Conservation (phyloP, 2,329 filamentous ascomycete species). For the Conoideocrella luteorostrata region DNA sequence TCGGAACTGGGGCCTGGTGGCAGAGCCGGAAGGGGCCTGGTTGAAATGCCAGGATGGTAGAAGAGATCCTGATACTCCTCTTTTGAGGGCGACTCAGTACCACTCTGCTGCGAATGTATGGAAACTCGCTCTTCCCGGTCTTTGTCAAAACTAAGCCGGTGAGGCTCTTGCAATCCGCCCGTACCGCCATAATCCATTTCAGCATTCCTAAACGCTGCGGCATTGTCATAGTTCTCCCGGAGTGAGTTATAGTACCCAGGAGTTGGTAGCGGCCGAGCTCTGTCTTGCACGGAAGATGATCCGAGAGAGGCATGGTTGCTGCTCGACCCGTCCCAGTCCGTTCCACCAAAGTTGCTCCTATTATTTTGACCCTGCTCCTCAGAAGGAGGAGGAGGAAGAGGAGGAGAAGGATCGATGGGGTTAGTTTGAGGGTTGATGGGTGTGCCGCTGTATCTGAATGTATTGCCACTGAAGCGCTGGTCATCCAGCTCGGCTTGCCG, state of each 20-base stretch:
- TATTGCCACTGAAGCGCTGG: slow-evolving; percentile 36
- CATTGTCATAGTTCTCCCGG: slow-evolving; percentile 21
- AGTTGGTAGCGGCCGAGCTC: slow-evolving; percentile 42
- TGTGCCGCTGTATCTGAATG: slow-evolving; percentile 21
- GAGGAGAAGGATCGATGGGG: neutral
- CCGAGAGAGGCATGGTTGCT: slow-evolving; percentile 55
- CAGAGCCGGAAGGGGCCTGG: slow-evolving; percentile 57
- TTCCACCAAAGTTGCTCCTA: slow-evolving; percentile 63
- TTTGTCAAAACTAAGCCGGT: slow-evolving; percentile 85
- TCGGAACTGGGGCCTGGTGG: slow-evolving; percentile 58
- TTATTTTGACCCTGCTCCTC: slow-evolving; percentile 48
- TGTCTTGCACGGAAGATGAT: slow-evolving; percentile 34
- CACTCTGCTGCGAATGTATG: slow-evolving; percentile 48
- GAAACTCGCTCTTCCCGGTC: slow-evolving; percentile 68
- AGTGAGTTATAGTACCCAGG: slow-evolving; percentile 28
- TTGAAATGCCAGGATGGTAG: slow-evolving; percentile 77
- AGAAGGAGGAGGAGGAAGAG: slow-evolving; percentile 35
- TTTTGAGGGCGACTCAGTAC: slow-evolving; percentile 58
- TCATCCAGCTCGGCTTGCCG: slow-evolving; percentile 77
- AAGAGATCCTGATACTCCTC: slow-evolving; percentile 85
- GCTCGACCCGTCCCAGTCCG: slow-evolving; percentile 70
- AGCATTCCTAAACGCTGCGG: slow-evolving; percentile 48
- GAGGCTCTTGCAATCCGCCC: slow-evolving; percentile 70
- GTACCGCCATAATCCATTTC: slow-evolving; percentile 83
- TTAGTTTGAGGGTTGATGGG: neutral